These are phyloP conservation scores for Limnomonas spitsbergensis DNA, from an alignment of 139 green algal genomes.

Conservation along the genomic window DNA sequence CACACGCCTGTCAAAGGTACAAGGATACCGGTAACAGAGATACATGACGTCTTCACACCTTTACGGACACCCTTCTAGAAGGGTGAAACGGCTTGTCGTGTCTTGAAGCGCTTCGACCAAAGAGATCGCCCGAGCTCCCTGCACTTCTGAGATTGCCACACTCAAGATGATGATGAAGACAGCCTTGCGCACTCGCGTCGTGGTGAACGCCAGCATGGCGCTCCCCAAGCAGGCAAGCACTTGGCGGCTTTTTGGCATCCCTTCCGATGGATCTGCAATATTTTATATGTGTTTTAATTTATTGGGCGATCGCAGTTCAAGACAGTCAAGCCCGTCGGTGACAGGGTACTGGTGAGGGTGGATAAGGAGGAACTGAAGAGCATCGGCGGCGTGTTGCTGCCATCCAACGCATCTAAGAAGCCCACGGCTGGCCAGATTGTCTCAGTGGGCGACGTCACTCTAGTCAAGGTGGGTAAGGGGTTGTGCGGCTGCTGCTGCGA, in stretches of 20 bases:
- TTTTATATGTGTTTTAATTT: not conserved
- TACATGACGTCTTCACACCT: too few species aligned
- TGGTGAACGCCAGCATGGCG: not conserved
- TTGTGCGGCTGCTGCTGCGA: not conserved
- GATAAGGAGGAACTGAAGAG: constrained; percentile 77
- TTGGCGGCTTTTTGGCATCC: not conserved
- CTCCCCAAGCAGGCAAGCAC: not conserved
- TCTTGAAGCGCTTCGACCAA: too few species aligned
- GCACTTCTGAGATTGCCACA: too few species aligned
- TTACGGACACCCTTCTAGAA: too few species aligned
- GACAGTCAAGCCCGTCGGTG: constrained; percentile 78
- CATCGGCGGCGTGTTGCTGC: constrained; percentile 86
- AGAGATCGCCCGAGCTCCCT: too few species aligned
- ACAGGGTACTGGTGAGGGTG: constrained; percentile 87
- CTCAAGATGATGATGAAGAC: too few species aligned
- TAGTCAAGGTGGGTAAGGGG: constrained; percentile 49
- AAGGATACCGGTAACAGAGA: too few species aligned
- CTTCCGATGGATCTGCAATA: not conserved
- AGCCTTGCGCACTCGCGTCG: constrained; percentile 1
- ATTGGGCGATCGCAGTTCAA: constrained; percentile 61
- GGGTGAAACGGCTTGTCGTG: too few species aligned
- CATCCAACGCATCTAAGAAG: constrained; percentile 68
- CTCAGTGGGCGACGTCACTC: constrained; percentile 60
- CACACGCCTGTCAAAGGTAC: too few species aligned
- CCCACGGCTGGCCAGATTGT: constrained; percentile 74